Evolutionary conservation across 1,284 basidiomycete genomes (phyloP), one percentile per base, ranked within the genome.

Genomic region (Boletus smithii): DNA sequence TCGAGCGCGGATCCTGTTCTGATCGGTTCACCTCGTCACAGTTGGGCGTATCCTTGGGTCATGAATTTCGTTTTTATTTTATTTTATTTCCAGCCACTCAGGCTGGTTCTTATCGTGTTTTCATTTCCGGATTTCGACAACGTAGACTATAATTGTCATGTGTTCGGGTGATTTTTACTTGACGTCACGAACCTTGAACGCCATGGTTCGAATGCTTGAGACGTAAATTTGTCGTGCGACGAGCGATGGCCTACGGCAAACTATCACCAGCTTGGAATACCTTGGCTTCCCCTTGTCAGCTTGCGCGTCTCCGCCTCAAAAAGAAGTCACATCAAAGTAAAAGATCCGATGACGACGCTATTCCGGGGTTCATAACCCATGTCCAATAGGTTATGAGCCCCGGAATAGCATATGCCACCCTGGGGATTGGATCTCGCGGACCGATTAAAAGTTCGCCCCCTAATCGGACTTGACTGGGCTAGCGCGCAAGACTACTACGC

Each of bases 311-410:
- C 23, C 16, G 20, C 23, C 22, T 16, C 39, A 26, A 50, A 50
- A 34, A 18, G 41, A 45, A 41, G 40, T 17, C 17, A 42, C 9
- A 53, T 26, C 18, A 8, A 23, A 24, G 40, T 43, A 46, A 51
- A 46, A 36, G 37, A 8, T 29, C 41, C 22, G 42, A 50, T 48
- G 49, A 62, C 52, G 42, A 41, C 2, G 42, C 32, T 49, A 49
- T 51, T 60, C 43, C 54, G 45, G 27, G 32, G 49, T 39, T 47
- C 58, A 62, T 62, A 43, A 42, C 30, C 46, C 13, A 8, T 30
- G 5, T 35, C 0, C 31, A 14, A 45, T 0, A 62, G 61, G 59
- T 62, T 61, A 63, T 61, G 60, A 65, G 59, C 58, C 59, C 56
- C 11, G 59, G 34, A 59, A 59, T 57, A 50, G 10, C 34, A 35